Evolutionary conservation across 805 yeast genomes (phyloP).

Genomic region (Maudiozyma turicensis): DNA sequence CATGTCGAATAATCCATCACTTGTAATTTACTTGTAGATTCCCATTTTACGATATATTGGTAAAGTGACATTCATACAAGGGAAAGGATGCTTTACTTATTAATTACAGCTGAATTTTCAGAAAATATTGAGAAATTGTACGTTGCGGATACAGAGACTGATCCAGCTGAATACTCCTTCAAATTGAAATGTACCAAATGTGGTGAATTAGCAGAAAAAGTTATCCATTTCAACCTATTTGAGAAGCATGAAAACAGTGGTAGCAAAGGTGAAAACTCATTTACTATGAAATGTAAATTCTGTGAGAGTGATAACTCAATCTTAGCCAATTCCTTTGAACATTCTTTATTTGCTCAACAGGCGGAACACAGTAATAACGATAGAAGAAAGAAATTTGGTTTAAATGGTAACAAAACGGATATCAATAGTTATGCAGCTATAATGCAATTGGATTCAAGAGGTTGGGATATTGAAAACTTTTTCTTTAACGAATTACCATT

Average conservation of each 20-base stretch:
- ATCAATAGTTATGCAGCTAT: constrained; percentile 28
- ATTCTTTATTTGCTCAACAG: constrained; percentile 16
- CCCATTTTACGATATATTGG: neutral
- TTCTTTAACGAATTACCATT: constrained; percentile 38
- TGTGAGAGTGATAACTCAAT: constrained; percentile 36
- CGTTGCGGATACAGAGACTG: constrained; percentile 48
- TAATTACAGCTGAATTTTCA: constrained; percentile 20
- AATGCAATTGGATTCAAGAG: constrained; percentile 75
- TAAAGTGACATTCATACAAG: too few relatives aligned
- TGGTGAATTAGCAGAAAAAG: constrained; percentile 65
- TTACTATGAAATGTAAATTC: constrained; percentile 63
- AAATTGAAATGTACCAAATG: constrained; percentile 68
- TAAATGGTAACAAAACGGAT: constrained; percentile 11
- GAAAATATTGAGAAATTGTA: constrained; percentile 45
- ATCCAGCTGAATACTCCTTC: constrained; percentile 71
- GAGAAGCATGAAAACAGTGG: constrained; percentile 59
- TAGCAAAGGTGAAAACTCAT: constrained; percentile 75
- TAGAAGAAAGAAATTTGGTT: constrained; percentile 23
- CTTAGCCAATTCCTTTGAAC: constrained; percentile 16
- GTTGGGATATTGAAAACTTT: constrained; percentile 63
- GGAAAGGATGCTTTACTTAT: constrained; percentile 20
- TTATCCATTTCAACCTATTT: constrained; percentile 54
- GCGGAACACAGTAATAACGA: constrained; percentile 9
- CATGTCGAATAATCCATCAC: neutral
- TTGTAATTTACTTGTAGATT: neutral